A percentile compares a stretch with the other conserved stretches of the same genome.
These are phyloP conservation scores for Coemansia sp. DNA, from an alignment of 192 early-diverging fungal species.

Conservation along the genomic window DNA sequence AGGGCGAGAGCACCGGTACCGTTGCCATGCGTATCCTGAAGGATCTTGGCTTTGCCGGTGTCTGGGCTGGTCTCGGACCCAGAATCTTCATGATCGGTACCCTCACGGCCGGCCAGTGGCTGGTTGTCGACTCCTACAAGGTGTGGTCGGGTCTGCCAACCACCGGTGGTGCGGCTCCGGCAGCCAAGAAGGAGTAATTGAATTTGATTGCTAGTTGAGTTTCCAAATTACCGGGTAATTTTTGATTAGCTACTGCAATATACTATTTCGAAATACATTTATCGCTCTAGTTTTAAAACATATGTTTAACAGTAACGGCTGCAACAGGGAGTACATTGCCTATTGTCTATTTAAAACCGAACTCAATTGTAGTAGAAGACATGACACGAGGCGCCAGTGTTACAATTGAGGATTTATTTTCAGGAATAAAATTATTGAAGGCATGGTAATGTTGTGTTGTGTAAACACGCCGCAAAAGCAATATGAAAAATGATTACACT, in stretches of 20 bases:
- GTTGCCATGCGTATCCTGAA: constrained; percentile 55
- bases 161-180: constrained; percentile 55
- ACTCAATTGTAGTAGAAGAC: too few species aligned
- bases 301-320: too few species aligned
- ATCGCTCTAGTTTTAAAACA: too few species aligned
- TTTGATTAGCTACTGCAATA: neutral
- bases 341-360: too few species aligned
- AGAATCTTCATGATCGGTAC: constrained; percentile 94
- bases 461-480: too few species aligned
- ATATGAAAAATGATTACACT: too few species aligned
- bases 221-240: neutral
- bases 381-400: too few species aligned
- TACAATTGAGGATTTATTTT: too few species aligned
- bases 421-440: too few species aligned
- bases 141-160: constrained; percentile 65
- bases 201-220: neutral
- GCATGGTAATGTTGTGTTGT: too few species aligned
- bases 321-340: too few species aligned
- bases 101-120: constrained; percentile 82
- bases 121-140: constrained; percentile 83
- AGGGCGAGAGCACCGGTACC: constrained; percentile 56
- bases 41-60: constrained; percentile 62
- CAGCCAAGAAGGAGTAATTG: constrained; percentile 51
- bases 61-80: constrained; percentile 78
- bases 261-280: too few species aligned